These are phyloP conservation scores for Scytalidium lignicola DNA, from an alignment of 2,329 filamentous ascomycete species.

Conservation along the genomic window DNA sequence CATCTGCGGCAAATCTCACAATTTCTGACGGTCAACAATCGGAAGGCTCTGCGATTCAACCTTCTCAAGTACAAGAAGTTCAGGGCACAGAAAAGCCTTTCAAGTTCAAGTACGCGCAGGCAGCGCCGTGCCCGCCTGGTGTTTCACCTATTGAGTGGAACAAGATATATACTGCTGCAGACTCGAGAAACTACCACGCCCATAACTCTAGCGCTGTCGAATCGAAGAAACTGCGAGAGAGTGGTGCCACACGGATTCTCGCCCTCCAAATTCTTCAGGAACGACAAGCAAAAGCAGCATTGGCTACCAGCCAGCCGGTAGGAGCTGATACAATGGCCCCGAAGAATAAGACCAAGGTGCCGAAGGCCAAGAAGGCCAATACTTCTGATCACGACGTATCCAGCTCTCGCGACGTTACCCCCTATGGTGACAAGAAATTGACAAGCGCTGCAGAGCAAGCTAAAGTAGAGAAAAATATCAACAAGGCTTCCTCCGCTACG, in stretches of 20 bases:
- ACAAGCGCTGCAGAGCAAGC: conserved; percentile 26
- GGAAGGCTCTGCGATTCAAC: not conserved
- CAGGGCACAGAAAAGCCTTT: conserved; percentile 7
- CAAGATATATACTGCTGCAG: conserved; percentile 25
- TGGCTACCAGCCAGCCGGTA: not conserved
- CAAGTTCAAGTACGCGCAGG: conserved; percentile 28
- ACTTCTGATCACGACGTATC: not conserved
- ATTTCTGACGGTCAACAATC: not conserved
- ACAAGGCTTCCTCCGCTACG: conserved; percentile 17
- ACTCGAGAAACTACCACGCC: conserved; percentile 26
- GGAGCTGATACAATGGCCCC: conserved; percentile 3
- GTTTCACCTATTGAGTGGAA: conserved; percentile 26
- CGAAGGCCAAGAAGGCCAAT: conserved; percentile 8
- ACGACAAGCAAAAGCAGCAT: conserved; percentile 20
- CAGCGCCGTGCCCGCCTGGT: conserved; percentile 23
- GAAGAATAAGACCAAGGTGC: too few relatives aligned
- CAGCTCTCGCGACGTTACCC: conserved; percentile 18
- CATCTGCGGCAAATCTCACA: not conserved
- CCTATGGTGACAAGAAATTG: conserved; percentile 11
- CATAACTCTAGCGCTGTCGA: conserved; percentile 19
- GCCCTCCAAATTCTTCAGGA: conserved; percentile 21
- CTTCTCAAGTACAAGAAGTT: not conserved
- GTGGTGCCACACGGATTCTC: conserved; percentile 19
- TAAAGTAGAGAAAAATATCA: conserved; percentile 22
- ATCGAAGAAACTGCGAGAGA: conserved; percentile 19